Conservation (phyloP, 768 basidiomycete species). For the Panellus pusillus region DNA sequence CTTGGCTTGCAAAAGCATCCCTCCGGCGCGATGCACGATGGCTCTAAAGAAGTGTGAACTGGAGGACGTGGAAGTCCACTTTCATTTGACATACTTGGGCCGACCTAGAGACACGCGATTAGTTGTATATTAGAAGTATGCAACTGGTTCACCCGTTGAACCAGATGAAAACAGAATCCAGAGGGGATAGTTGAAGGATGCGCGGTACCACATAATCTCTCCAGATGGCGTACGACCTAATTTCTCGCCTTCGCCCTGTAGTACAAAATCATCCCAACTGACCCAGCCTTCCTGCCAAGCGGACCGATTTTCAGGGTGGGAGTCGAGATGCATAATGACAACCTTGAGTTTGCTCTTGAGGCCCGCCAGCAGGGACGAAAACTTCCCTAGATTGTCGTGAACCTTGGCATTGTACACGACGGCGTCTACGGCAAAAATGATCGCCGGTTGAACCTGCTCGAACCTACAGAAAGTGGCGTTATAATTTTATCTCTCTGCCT, state of each 20-base stretch:
- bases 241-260: conserved; percentile 42
- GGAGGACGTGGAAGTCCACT: conserved; percentile 5
- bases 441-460: conserved; percentile 73
- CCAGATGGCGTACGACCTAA: conserved; percentile 52
- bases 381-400: conserved; percentile 65
- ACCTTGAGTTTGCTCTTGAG: conserved; percentile 50
- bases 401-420: conserved; percentile 76
- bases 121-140: not conserved
- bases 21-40: conserved; percentile 77
- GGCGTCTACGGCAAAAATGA: conserved; percentile 73
- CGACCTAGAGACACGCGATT: conserved; percentile 27
- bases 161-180: conserved; percentile 88
- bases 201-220: conserved; percentile 63
- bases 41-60: conserved; percentile 44
- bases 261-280: conserved; percentile 54
- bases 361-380: conserved; percentile 55
- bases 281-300: conserved; percentile 51
- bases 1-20: conserved; percentile 72
- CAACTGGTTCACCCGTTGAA: conserved; percentile 58
- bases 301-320: conserved; percentile 31
- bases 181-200: conserved; percentile 73
- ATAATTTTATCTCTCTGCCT: not conserved
- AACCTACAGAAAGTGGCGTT: conserved; percentile 41
- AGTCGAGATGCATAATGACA: conserved; percentile 55
- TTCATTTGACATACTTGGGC: conserved; percentile 50